These are phyloP conservation scores for Suillus luteus DNA, from an alignment of 768 basidiomycete genomes.

Conservation along the genomic window DNA sequence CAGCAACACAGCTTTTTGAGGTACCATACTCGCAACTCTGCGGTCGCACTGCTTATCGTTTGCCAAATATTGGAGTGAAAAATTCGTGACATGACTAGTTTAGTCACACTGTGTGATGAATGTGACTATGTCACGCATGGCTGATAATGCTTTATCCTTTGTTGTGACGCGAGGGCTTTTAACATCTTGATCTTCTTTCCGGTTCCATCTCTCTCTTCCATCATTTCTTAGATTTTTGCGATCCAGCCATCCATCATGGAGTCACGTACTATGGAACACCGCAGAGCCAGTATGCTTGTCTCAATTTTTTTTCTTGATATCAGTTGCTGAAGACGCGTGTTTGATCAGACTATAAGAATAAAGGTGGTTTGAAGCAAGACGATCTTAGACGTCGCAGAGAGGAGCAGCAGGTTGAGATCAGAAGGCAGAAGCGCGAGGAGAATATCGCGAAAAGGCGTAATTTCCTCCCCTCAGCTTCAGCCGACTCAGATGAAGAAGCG, in stretches of 20 bases:
- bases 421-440: slow-evolving; percentile 97
- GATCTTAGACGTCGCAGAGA: slow-evolving; percentile 96
- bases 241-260: slow-evolving; percentile 41
- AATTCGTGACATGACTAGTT: slow-evolving; percentile 19
- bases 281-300: slow-evolving; percentile 62
- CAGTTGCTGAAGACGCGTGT: slow-evolving; percentile 40
- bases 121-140: slow-evolving; percentile 25
- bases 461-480: slow-evolving; percentile 71
- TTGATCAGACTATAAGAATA: slow-evolving; percentile 82
- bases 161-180: slow-evolving; percentile 22
- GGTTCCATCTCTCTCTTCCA: slow-evolving; percentile 16
- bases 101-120: slow-evolving; percentile 28
- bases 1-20: background rate
- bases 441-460: slow-evolving; percentile 98
- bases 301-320: slow-evolving; percentile 15
- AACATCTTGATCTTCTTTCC: slow-evolving; percentile 13
- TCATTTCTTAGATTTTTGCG: slow-evolving; percentile 12
- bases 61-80: background rate
- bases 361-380: slow-evolving; percentile 85
- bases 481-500: slow-evolving; percentile 93
- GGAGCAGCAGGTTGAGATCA: slow-evolving; percentile 98
- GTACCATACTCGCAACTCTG: background rate
- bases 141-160: slow-evolving; percentile 15
- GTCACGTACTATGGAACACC: slow-evolving; percentile 73
- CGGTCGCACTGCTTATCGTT: background rate